phyloP scores from a whole-genome alignment of 2,329 filamentous ascomycete genomes.

The Claviceps sp. region DNA sequence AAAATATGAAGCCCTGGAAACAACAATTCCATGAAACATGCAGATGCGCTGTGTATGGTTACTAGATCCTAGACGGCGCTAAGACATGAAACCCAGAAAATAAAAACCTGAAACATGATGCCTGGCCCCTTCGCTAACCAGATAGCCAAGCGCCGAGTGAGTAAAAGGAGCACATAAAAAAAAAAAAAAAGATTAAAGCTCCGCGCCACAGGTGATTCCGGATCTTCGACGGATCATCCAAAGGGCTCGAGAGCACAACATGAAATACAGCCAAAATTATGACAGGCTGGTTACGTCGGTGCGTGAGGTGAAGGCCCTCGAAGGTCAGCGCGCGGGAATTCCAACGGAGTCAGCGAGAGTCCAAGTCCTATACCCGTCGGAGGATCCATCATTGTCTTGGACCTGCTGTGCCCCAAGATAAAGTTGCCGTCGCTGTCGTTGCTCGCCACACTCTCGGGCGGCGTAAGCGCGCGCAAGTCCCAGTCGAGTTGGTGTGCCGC shows the following conservation, averaged over 20 bases:
- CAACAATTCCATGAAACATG: too few relatives aligned
- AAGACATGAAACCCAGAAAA: background rate
- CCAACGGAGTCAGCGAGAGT: slow-evolving; percentile 14
- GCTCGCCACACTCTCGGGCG: slow-evolving; percentile 16
- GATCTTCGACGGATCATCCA: background rate
- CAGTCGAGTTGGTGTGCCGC: slow-evolving; percentile 27
- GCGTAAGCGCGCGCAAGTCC: slow-evolving; percentile 15
- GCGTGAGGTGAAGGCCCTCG: slow-evolving; percentile 10
- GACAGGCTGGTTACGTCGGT: slow-evolving; percentile 7
- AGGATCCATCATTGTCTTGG: slow-evolving; percentile 18
- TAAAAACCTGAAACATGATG: background rate
- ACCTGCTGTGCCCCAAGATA: slow-evolving; percentile 20
- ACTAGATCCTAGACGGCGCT: background rate
- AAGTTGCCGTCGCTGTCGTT: slow-evolving; percentile 15
- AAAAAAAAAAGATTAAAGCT: background rate
- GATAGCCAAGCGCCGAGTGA: background rate
- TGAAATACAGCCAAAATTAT: slow-evolving; percentile 7
- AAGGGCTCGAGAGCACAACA: too few relatives aligned
- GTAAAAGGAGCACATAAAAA: background rate
- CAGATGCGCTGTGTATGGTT: too few relatives aligned
- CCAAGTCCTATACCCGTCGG: slow-evolving; percentile 11
- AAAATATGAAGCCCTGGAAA: background rate
- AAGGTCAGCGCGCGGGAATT: background rate
- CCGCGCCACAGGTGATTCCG: background rate
- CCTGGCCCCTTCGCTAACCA: background rate